These are phyloP conservation scores for Teratosphaeria pseudoeucalypti DNA, from an alignment of 2,329 filamentous ascomycete species.

Conservation along the genomic window DNA sequence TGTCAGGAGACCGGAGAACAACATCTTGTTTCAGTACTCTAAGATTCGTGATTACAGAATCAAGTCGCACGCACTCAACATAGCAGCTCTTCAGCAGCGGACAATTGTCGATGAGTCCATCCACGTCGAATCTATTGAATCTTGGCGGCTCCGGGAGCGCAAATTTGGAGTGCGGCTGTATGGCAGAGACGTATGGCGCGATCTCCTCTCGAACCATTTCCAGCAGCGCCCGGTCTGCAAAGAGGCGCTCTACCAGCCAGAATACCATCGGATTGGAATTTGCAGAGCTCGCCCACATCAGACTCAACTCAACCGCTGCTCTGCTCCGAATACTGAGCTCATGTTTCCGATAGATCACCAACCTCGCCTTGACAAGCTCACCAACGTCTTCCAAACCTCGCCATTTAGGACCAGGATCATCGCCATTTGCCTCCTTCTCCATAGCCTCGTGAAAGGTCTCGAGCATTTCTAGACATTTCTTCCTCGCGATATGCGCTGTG, in stretches of 20 bases:
- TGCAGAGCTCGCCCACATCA: constrained; percentile 46
- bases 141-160: constrained; percentile 23
- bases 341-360: constrained; percentile 23
- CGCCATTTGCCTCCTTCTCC: constrained; percentile 20
- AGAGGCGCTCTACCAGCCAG: constrained; percentile 29
- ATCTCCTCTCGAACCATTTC: constrained; percentile 27
- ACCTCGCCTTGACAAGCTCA: constrained; percentile 21
- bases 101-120: constrained; percentile 24
- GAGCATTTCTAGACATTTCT: constrained; percentile 16
- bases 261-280: constrained; percentile 40
- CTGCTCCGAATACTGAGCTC: constrained; percentile 22
- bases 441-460: constrained; percentile 22
- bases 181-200: constrained; percentile 19
- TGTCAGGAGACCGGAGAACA: constrained; percentile 25
- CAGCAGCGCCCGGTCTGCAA: constrained; percentile 21
- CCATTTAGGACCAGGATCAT: constrained; percentile 25
- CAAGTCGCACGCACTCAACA: constrained; percentile 27
- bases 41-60: constrained; percentile 27
- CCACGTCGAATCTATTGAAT: constrained; percentile 23
- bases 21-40: constrained; percentile 26
- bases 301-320: constrained; percentile 32
- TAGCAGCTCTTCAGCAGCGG: constrained; percentile 29
- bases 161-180: constrained; percentile 22
- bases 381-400: constrained; percentile 25
- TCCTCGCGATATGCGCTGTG: constrained; percentile 34